Conservation (phyloP, 2,329 filamentous ascomycete genomes). For the Ceratocystis alfenasii region DNA sequence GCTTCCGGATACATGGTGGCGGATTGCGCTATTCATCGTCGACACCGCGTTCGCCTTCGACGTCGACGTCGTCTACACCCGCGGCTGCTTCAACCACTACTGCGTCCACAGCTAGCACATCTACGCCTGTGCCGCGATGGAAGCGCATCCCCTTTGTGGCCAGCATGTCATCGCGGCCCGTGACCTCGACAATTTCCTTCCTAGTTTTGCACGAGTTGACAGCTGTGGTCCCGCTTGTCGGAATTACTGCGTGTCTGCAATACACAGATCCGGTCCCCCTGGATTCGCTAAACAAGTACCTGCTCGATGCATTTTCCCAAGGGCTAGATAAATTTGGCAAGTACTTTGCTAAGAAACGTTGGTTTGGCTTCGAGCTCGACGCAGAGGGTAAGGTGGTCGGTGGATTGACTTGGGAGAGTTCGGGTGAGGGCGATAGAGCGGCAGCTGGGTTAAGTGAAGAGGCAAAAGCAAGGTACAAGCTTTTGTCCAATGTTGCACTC, state of each 20-base stretch:
- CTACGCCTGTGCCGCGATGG: constrained; percentile 5
- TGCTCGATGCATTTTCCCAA: constrained; percentile 41
- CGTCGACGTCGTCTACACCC: neutral
- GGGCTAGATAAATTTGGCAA: constrained; percentile 63
- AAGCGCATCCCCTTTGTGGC: constrained; percentile 43
- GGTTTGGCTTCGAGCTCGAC: constrained; percentile 50
- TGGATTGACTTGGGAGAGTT: constrained; percentile 28
- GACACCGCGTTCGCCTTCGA: neutral
- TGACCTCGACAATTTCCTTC: constrained; percentile 76
- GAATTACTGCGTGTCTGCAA: constrained; percentile 66
- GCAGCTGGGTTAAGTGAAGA: constrained; percentile 27
- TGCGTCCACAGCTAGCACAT: neutral
- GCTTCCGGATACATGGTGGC: neutral
- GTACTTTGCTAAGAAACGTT: constrained; percentile 68
- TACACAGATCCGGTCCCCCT: constrained; percentile 62
- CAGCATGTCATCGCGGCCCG: constrained; percentile 60
- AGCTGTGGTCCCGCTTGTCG: constrained; percentile 66
- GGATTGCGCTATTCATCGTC: constrained; percentile 2
- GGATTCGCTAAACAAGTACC: constrained; percentile 38
- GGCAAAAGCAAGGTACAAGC: constrained; percentile 35
- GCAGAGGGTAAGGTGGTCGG: constrained; percentile 30
- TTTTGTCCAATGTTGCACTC: constrained; percentile 63
- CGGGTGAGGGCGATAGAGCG: constrained; percentile 23
- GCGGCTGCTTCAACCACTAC: neutral
- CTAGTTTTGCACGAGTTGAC: constrained; percentile 86